Base-by-base conservation (phyloP, 805 yeast species). In the Wickerhamomyces kurtzmanii region DNA sequence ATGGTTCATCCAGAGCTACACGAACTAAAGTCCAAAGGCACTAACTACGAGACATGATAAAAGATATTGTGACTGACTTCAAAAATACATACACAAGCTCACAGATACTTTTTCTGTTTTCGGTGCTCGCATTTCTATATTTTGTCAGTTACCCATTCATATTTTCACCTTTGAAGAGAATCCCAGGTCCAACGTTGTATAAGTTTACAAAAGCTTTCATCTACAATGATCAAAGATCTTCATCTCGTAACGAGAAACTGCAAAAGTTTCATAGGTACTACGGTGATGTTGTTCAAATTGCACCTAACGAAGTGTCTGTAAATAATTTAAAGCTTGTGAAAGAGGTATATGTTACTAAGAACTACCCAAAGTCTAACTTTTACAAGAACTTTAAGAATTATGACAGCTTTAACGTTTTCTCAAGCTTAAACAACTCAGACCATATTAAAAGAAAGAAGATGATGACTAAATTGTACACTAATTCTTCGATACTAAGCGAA, bases 41-140 rank as follows among this genome's bases (percentile, higher is more conserved):
- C n/a, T n/a, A n/a, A n/a, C n/a, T n/a, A n/a, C n/a, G n/a, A n/a
- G n/a, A n/a, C n/a, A n/a, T n/a, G n/a, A n/a, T n/a, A n/a, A n/a
- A n/a, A n/a, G n/a, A n/a, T n/a, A n/a, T n/a, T n/a, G n/a, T n/a
- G n/a, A n/a, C n/a, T n/a, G n/a, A n/a, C n/a, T n/a, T n/a, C n/a
- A n/a, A n/a, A n/a, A n/a, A n/a, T n/a, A n/a, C n/a, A n/a, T n/a
- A n/a, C n/a, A n/a, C n/a, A n/a, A n/a, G n/a, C n/a, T 11, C 10
- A 17, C 5, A 31, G 42, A n/a, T 24, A 39, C 43, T 22, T 61
- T 61, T 26, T 61, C 61, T 32, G 60, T 62, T 29, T 64, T 47
- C 16, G 62, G 46, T 34, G 59, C 60, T 36, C 68, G 61, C 32
- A 57, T 63, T 12, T 51, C 37, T 36, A 67, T 61, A 4, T 67